These are phyloP conservation scores for Fusarium sterilihyphosum DNA, from an alignment of 2,329 filamentous ascomycete species.

Conservation along the genomic window DNA sequence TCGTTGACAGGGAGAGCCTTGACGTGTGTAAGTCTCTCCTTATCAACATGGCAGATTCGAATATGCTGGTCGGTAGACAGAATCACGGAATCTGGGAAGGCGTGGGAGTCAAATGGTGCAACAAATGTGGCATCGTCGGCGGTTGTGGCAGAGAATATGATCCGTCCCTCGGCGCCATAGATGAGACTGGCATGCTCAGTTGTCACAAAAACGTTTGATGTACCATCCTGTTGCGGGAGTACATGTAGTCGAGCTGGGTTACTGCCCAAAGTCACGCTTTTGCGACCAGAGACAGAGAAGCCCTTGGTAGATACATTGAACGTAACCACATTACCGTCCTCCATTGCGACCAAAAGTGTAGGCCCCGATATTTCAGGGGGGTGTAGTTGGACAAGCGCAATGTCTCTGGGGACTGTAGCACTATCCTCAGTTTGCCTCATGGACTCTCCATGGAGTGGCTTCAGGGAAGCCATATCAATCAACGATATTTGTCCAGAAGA, in stretches of 20 bases:
- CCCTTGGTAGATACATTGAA: conserved; percentile 74
- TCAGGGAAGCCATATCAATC: conserved; percentile 73
- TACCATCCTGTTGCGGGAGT: conserved; percentile 72
- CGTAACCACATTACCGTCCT: conserved; percentile 89
- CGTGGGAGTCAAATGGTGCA: conserved; percentile 82
- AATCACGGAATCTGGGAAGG: conserved; percentile 82
- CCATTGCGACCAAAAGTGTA: conserved; percentile 88
- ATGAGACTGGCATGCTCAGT: conserved; percentile 95
- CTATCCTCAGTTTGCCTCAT: conserved; percentile 70
- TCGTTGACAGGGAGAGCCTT: conserved; percentile 81
- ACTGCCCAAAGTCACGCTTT: conserved; percentile 85
- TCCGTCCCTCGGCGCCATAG: conserved; percentile 85
- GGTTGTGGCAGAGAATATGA: conserved; percentile 93
- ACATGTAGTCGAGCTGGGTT: conserved; percentile 84
- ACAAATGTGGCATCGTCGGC: conserved; percentile 85
- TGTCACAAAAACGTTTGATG: conserved; percentile 88
- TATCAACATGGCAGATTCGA: conserved; percentile 83
- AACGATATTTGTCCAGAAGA: conserved; percentile 82
- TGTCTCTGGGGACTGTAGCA: conserved; percentile 82
- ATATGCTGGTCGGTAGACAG: conserved; percentile 81
- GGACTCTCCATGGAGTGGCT: conserved; percentile 71
- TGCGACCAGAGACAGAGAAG: conserved; percentile 75
- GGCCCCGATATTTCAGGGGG: conserved; percentile 66
- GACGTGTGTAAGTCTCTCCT: conserved; percentile 87
- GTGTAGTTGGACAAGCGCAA: conserved; percentile 82